phyloP scores from a whole-genome alignment of 2,329 filamentous ascomycete species.

The Diplodia mutila region DNA sequence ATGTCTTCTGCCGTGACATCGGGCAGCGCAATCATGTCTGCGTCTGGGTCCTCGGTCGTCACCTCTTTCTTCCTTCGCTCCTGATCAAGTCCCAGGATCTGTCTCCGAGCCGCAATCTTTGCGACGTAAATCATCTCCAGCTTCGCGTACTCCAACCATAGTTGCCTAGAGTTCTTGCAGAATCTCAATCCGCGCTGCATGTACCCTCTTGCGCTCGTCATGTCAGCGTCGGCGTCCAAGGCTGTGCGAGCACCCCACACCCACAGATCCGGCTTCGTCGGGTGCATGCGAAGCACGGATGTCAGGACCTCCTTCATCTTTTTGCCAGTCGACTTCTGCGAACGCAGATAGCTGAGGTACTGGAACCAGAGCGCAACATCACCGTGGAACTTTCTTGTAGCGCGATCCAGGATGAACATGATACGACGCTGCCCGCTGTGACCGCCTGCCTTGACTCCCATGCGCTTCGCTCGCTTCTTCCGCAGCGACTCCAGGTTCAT shows the following conservation, averaged over 20 bases:
- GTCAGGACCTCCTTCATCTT: constrained; percentile 64
- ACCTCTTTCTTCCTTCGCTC: constrained; percentile 48
- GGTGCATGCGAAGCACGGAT: constrained; percentile 79
- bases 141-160: constrained; percentile 91
- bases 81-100: constrained; percentile 65
- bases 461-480: constrained; percentile 77
- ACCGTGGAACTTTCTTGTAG: constrained; percentile 80
- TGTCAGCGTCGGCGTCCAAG: constrained; percentile 80
- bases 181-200: constrained; percentile 90
- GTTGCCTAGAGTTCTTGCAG: constrained; percentile 70
- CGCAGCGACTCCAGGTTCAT: constrained; percentile 73
- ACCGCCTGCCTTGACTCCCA: constrained; percentile 73
- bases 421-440: constrained; percentile 79
- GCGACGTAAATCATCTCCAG: constrained; percentile 91
- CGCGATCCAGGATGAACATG: constrained; percentile 87
- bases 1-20: constrained; percentile 66
- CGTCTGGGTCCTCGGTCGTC: constrained; percentile 49
- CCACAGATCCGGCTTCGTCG: constrained; percentile 82
- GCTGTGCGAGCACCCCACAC: constrained; percentile 77
- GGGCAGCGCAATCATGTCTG: constrained; percentile 62
- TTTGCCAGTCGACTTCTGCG: constrained; percentile 62
- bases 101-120: constrained; percentile 75
- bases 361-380: constrained; percentile 84
- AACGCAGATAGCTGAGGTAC: constrained; percentile 80
- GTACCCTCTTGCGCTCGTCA: constrained; percentile 81